Conservation (phyloP, 768 basidiomycete genomes). For the Boletus reticuloceps region DNA sequence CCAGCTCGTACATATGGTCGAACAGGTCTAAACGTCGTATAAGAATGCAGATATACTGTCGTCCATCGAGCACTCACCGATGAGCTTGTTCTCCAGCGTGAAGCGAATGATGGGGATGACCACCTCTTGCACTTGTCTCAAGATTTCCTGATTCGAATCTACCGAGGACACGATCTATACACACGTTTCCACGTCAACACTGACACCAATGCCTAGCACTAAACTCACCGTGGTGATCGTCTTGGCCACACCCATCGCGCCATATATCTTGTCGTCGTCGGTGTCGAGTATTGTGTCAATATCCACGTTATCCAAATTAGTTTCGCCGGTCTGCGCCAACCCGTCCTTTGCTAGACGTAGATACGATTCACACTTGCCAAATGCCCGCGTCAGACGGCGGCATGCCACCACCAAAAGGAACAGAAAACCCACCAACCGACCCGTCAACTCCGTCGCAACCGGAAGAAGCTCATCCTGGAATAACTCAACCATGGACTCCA, state of each 20-base stretch:
- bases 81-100: constrained; percentile 72
- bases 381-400: neutral
- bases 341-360: constrained; percentile 73
- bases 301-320: constrained; percentile 48
- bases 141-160: constrained; percentile 69
- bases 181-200: neutral
- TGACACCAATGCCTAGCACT: neutral
- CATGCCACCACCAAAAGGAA: neutral
- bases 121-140: constrained; percentile 78
- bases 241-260: constrained; percentile 85
- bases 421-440: constrained; percentile 58
- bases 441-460: constrained; percentile 77
- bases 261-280: constrained; percentile 86
- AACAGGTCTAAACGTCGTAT: constrained; percentile 57
- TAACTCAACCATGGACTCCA: constrained; percentile 83
- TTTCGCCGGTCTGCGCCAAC: constrained; percentile 48
- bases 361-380: constrained; percentile 73
- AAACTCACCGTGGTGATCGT: constrained; percentile 71
- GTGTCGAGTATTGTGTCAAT: constrained; percentile 54
- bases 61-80: constrained; percentile 48
- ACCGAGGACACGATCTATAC: constrained; percentile 73
- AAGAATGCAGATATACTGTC: neutral
- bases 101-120: constrained; percentile 74
- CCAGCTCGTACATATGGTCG: constrained; percentile 83
- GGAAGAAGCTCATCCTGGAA: constrained; percentile 85